Base-by-base conservation (phyloP, 2,329 filamentous ascomycete species). In the Clonostachys chloroleuca region DNA sequence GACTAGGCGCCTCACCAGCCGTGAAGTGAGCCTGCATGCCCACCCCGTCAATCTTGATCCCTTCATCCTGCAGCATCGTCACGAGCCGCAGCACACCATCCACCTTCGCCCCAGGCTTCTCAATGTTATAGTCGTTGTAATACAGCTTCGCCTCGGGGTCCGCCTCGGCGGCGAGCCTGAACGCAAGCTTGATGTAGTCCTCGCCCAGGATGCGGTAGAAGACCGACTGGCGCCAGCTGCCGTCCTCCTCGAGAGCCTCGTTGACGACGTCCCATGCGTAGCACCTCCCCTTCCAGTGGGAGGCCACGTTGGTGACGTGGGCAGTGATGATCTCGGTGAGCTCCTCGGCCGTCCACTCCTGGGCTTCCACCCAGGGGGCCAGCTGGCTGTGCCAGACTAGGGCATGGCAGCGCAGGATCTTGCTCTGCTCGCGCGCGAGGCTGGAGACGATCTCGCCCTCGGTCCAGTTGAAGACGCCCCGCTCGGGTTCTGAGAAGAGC, bases 231-330 rank as follows among this genome's bases (percentile, higher is more conserved):
- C 75, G 67, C 54, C 67, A 74, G 1, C 67, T 71, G 17, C 76
- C 76, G 56, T 78, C 72, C 49, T 81, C 78, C 47, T 79, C 72
- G 47, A 81, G 69, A 10, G 73, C 74, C 80, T 86, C 82, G 59
- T 86, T 86, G 20, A 84, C 73, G 0, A 86, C 82, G 47, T 86
- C 82, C 81, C 81, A 86, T 30, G 75, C 72, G 59, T 80, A 80
- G 62, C 82, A 84, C 54, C 78, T 69, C 48, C 78, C 76, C 60
- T 75, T 75, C 67, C 77, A 84, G 62, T 84, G 73, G 13, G 64
- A 68, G 7, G 78, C 76, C 44, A 77, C 79, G 52, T 77, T 72
- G 50, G 74, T 73, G 53, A 87, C 79, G 62, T 87, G 83, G 45
- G 75, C 75, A 60, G 58, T 52, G 36, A 68, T 65, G 17, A 79